Base-by-base conservation (phyloP, 163 green algal species). In the Botryococcus braunii region DNA sequence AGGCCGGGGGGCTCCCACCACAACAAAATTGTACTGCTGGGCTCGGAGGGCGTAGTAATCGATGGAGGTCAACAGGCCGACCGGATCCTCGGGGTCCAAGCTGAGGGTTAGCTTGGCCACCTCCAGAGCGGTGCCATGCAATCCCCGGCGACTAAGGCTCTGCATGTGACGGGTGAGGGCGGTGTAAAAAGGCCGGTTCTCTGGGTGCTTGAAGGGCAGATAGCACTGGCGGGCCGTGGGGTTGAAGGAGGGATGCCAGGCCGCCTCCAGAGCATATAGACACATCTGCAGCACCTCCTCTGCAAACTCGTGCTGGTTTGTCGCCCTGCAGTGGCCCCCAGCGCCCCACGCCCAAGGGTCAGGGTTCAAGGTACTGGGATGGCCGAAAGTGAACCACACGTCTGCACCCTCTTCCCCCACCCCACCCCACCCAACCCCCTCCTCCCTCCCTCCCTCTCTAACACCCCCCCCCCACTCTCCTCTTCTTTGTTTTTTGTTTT, bases 91-190 rank as follows among this genome's bases (percentile, higher is more conserved):
- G 2, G 75, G 71, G 68, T 97, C 86, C 62, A 98, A 74, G 3
- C 73, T 66, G 61, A 98, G 83, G 66, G 96, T 78, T 72, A 98
- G 80, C 83, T 98, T 98, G 75, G 74, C 87, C 32, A 81, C 80
- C 80, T 98, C 91, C 4, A 98, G 83, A 11, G 93, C 90, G 6
- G 90, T 90, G 23, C 79, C 71, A 71, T 97, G 91, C 80, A 95
- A 94, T 32, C 93, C 91, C 29, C 85, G 77, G 1, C 92, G 85
- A 56, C 79, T 89, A 35, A 96, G 73, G 1, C 69, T 68, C 80
- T 92, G 83, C 65, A 85, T 74, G 70, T 95, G 86, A 2, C 80
- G 77, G 72, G 95, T 96, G 21, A 97, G 80, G 34, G 87, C 86
- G 29, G 81, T 46, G 69, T 96, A 97, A 34, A 97, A 72, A 4